Conservation (phyloP, 192 early-diverging fungal genomes). For the Backusella australiensis region DNA sequence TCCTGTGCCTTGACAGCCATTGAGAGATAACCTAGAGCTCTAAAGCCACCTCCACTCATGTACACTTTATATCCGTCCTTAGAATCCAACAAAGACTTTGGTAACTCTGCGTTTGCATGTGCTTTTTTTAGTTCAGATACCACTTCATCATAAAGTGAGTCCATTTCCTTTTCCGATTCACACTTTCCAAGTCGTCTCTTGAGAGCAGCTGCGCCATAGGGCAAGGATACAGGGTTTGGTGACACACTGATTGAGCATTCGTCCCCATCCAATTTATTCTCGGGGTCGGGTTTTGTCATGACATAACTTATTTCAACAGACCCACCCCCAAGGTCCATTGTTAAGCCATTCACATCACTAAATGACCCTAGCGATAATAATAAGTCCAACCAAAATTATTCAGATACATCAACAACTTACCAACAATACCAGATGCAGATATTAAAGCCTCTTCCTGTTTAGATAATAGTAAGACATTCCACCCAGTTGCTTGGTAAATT, state of each 20-base stretch:
- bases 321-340: conserved; percentile 54
- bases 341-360: conserved; percentile 46
- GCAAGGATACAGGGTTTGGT: conserved; percentile 38
- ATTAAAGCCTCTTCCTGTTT: conserved; percentile 52
- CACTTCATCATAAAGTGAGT: conserved; percentile 26
- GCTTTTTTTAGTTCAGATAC: conserved; percentile 37
- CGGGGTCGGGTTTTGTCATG: neutral
- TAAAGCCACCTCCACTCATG: conserved; percentile 52
- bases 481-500: conserved; percentile 43
- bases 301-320: conserved; percentile 57
- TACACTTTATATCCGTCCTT: conserved; percentile 42
- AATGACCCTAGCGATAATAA: conserved; percentile 35
- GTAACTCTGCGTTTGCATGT: conserved; percentile 19
- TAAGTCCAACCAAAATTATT: neutral
- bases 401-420: conserved; percentile 15
- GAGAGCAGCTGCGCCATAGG: conserved; percentile 51
- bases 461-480: conserved; percentile 37
- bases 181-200: conserved; percentile 39
- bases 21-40: conserved; percentile 49
- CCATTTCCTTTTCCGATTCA: conserved; percentile 14
- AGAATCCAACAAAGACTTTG: conserved; percentile 18
- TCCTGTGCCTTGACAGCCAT: conserved; percentile 42
- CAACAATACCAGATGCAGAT: conserved; percentile 49
- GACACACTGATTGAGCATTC: conserved; percentile 24
- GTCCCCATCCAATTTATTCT: conserved; percentile 5